Base-by-base conservation (phyloP, 164 flowering plant species). In the Warburgia ugandensis region DNA sequence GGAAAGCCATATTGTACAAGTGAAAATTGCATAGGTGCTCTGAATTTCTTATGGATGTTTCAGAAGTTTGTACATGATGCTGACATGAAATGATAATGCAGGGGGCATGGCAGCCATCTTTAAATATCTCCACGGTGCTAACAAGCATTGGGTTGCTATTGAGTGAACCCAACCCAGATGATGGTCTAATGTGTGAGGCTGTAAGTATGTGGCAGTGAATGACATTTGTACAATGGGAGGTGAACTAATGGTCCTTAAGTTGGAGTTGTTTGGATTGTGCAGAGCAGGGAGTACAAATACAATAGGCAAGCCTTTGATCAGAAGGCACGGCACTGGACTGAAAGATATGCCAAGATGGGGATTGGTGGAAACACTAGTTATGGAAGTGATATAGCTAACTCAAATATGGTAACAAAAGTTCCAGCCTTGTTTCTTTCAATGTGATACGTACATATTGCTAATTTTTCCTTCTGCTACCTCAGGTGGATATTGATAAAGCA, bases 21-120 rank as follows among this genome's bases (percentile, higher is more conserved):
- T 41, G 20, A 41, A 2, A 3, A 7, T 19, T 12, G 22, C 11
- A 11, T 40, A 42, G 45, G 9, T 36, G 39, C 39, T 20, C 11
- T 42, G 45, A 17, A 42, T 20, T 43, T 10, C 22, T 20, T 20
- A 2, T 17, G 46, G 10, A 43, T 4, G 22, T 17, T 20, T 20
- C 22, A 20, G 7, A 2, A 43, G 46, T 8, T 43, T 43, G 7
- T 19, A 22, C 46, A 14, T 14, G 20, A 29, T 21, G 29, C 41
- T 20, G 41, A 19, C 7, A 13, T 42, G 29, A 10, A 27, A 39
- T 30, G 19, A 25, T 26, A 14, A 27, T 42, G 52, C 83, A 88
- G 97, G 94, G 97, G 47, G 83, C 92, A 36, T 88, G 97, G 97
- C 89, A 83, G 55, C 97, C 97, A 45, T 89, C 97, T 46, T 52